Evolutionary conservation across 768 basidiomycete species (phyloP), one percentile per base, ranked within the genome.

Genomic region (Tubosaeta sp.): DNA sequence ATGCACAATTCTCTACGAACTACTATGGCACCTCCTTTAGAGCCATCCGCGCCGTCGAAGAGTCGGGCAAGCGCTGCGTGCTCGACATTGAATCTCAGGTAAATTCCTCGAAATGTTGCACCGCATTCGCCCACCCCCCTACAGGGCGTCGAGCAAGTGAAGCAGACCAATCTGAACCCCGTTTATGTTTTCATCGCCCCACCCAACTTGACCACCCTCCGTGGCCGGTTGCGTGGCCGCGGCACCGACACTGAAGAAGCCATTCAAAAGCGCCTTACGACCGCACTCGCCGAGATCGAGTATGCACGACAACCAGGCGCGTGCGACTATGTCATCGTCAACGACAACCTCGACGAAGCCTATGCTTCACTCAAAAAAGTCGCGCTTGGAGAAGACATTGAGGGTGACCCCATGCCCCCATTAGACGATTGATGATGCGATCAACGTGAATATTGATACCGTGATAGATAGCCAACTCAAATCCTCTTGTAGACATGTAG

Each of bases 61-160:
- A 76, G 16, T 73, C 78, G 3, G 91, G 90, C 14, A 81, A 79
- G 54, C 82, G 91, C 12, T 97, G 95, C 66, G 86, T 98, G 52
- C 79, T 98, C 34, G 95, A 98, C 66, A 98, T 98, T 52, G 95
- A 98, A 63, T 86, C 89, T 10, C 94, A 98, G 86, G 92, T 59
- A 59, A 46, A 18, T 32, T 12, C 11, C 12, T 18, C 36, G 11
- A 31, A 4, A 30, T n/a, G 3, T 24, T 36, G 9, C 30, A 6
- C 14, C 7, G 6, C 8, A 18, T 14, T 12, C 38, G 31, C 50
- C 51, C 30, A 54, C 27, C 32, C 14, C 32, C 38, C 47, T 31
- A 2, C 69, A 94, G 91, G 95, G 95, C 44, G 90, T 98, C 53
- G 86, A 83, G 51, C 90, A 94, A 70, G 86, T 97, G 63, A 96